Evolutionary conservation across 1,139 yeast genomes (phyloP).

Genomic region (Suhomyces bribrorum): DNA sequence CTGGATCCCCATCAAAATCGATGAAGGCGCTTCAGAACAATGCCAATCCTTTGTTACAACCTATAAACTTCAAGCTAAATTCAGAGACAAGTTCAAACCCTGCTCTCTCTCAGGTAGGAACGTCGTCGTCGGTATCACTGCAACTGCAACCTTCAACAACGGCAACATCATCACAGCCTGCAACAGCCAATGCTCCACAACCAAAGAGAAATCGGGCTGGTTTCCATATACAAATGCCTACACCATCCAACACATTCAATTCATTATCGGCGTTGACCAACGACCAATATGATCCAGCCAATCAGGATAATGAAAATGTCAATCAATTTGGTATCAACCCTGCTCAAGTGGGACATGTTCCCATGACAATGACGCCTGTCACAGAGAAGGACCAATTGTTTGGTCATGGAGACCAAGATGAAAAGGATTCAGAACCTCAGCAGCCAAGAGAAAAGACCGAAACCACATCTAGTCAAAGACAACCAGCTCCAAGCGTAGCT

Average conservation of each 20-base stretch:
- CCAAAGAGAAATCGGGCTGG: slow-evolving; percentile 35
- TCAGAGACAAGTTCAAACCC: slow-evolving; percentile 2
- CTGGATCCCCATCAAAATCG: slow-evolving; percentile 49
- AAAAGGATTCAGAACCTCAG: slow-evolving; percentile 13
- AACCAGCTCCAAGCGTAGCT: slow-evolving; percentile 2
- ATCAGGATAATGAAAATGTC: slow-evolving; percentile 35
- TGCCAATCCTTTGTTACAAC: slow-evolving; percentile 56
- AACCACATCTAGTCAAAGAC: slow-evolving; percentile 13
- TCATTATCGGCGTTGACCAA: slow-evolving; percentile 40
- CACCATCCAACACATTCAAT: slow-evolving; percentile 40
- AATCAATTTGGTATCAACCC: slow-evolving; percentile 70
- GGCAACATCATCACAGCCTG: slow-evolving; percentile 2
- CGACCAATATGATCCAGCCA: slow-evolving; percentile 24
- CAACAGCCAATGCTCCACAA: slow-evolving; percentile 5
- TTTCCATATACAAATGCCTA: slow-evolving; percentile 51
- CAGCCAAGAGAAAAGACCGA: slow-evolving; percentile 22
- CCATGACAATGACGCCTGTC: slow-evolving; percentile 77
- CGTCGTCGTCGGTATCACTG: slow-evolving; percentile 3
- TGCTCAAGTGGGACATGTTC: slow-evolving; percentile 47
- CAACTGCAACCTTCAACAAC: slow-evolving; percentile 4
- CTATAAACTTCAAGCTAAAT: slow-evolving; percentile 51
- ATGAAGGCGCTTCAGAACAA: slow-evolving; percentile 56
- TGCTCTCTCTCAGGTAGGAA: neutral
- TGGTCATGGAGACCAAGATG: slow-evolving; percentile 17
- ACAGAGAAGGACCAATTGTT: slow-evolving; percentile 51